Evolutionary conservation across 257 asterid genomes (phyloP).

Genomic region (Voacanga thouarsii): DNA sequence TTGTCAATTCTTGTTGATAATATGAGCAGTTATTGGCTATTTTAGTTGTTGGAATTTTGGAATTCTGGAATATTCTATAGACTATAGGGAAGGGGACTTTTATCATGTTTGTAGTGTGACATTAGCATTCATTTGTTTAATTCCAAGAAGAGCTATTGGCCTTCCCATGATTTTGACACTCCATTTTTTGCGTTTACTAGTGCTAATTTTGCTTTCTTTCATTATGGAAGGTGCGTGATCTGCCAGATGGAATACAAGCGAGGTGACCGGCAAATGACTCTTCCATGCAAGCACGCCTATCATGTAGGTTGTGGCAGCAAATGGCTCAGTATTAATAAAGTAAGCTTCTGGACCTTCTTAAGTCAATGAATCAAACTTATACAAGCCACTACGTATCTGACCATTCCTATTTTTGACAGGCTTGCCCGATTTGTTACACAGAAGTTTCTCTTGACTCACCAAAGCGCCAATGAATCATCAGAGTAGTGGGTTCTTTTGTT

Average conservation of each 20-base stretch:
- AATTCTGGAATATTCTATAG: neutral
- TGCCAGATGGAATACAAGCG: slow-evolving; percentile 99
- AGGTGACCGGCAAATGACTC: slow-evolving; percentile 65
- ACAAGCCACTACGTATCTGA: slow-evolving; percentile 11
- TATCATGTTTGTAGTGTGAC: neutral
- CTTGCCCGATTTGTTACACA: slow-evolving; percentile 86
- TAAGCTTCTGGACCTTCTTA: slow-evolving; percentile 26
- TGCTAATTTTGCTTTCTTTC: slow-evolving; percentile 11
- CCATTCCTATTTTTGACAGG: slow-evolving; percentile 41
- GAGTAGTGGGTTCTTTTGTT: slow-evolving; percentile 26
- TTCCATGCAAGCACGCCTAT: slow-evolving; percentile 92
- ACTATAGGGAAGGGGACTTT: too few species aligned
- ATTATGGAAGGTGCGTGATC: slow-evolving; percentile 71
- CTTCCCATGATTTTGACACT: neutral
- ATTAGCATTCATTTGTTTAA: neutral
- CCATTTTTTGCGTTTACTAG: neutral
- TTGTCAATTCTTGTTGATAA: too few species aligned
- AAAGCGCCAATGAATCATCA: slow-evolving; percentile 36
- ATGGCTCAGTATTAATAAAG: slow-evolving; percentile 93
- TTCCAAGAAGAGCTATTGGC: neutral
- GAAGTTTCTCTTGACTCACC: slow-evolving; percentile 54
- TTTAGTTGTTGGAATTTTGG: too few species aligned
- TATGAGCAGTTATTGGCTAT: too few species aligned
- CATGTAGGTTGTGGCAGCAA: slow-evolving; percentile 77
- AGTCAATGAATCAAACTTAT: neutral